Base-by-base conservation (phyloP, 1,139 yeast species). In the Torulaspora globosa region DNA sequence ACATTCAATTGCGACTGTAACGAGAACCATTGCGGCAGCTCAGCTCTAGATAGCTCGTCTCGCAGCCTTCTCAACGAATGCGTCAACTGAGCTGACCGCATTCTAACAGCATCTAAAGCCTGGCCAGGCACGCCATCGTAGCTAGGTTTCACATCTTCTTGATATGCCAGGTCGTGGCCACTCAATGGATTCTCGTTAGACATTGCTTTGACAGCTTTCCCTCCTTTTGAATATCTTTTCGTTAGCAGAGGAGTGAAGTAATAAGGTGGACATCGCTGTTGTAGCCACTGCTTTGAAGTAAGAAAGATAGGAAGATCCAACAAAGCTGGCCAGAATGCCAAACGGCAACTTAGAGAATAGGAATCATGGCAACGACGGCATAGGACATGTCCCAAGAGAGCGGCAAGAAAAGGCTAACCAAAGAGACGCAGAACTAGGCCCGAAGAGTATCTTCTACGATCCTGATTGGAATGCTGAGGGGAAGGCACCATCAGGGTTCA, bases 1-100 rank as follows among this genome's bases (percentile, higher is more conserved):
- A 90, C 88, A 56, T 82, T 88, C 59, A 88, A 79, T 65, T 90
- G 97, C 51, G 84, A 82, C 58, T 87, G 96, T 6, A 82, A 62
- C 0, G 82, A 73, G 5, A 61, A 58, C 68, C 71, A 68, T 48
- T 67, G 71, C 2, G 69, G 66, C 15, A 66, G 51, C 27, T 61
- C 68, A 6, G 71, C 60, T 39, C 57, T 59, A 12, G 70, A 62
- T 52, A 75, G 55, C 29, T 74, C 73, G 23, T 71, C 71, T 49
- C 74, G 71, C 5, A 75, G 65, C 52, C 74, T 73, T 26, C 69
- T 60, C 30, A 75, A 58, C 0, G 80, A 73, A 47, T 73, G 75
- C 2, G 75, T 70, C 3, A 75, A 56, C 50, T 81, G 87, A 0
- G 83, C 73, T 11, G 82, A 63, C 23, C 85, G 69, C 56, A 81